These are phyloP conservation scores for Calonectria pseudoturangicola DNA, from an alignment of 2,329 filamentous ascomycete species.

Conservation along the genomic window DNA sequence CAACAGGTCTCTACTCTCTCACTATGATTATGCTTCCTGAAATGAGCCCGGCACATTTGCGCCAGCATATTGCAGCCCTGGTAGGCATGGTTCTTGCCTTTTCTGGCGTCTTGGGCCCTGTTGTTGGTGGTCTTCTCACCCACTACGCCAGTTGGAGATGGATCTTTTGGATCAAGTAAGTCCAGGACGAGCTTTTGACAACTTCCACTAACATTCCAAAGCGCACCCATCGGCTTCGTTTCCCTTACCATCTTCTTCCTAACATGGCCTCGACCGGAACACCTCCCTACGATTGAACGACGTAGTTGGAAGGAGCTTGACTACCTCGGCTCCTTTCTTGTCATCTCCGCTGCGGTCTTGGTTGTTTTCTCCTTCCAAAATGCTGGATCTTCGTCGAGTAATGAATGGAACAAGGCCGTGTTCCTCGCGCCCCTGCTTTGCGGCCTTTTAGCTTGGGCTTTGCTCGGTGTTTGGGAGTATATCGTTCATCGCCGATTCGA, in stretches of 20 bases:
- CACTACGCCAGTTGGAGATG: slow-evolving; percentile 71
- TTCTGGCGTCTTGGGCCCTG: slow-evolving; percentile 70
- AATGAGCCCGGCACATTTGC: slow-evolving; percentile 63
- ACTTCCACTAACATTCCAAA: slow-evolving; percentile 50
- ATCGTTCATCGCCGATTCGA: slow-evolving; percentile 51
- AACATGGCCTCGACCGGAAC: slow-evolving; percentile 68
- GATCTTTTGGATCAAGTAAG: slow-evolving; percentile 77
- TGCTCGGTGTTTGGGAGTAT: slow-evolving; percentile 57
- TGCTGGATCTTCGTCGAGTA: slow-evolving; percentile 59
- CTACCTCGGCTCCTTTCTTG: slow-evolving; percentile 70
- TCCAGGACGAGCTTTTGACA: slow-evolving; percentile 18
- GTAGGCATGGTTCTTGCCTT: slow-evolving; percentile 70
- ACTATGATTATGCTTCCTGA: slow-evolving; percentile 74
- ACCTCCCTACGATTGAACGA: slow-evolving; percentile 61
- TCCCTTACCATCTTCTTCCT: slow-evolving; percentile 68
- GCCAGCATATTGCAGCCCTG: slow-evolving; percentile 66
- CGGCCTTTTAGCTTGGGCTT: slow-evolving; percentile 55
- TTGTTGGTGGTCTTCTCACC: slow-evolving; percentile 71
- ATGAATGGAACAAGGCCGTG: slow-evolving; percentile 65
- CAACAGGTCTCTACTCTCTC: slow-evolving; percentile 70
- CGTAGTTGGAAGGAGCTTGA: slow-evolving; percentile 71
- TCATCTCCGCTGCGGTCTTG: slow-evolving; percentile 72
- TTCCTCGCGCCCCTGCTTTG: slow-evolving; percentile 58
- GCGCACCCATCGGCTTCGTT: slow-evolving; percentile 69
- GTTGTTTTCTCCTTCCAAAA: slow-evolving; percentile 76